These are phyloP conservation scores for Sphaerostilbella broomeana DNA, from an alignment of 2,329 filamentous ascomycete genomes.

Conservation along the genomic window DNA sequence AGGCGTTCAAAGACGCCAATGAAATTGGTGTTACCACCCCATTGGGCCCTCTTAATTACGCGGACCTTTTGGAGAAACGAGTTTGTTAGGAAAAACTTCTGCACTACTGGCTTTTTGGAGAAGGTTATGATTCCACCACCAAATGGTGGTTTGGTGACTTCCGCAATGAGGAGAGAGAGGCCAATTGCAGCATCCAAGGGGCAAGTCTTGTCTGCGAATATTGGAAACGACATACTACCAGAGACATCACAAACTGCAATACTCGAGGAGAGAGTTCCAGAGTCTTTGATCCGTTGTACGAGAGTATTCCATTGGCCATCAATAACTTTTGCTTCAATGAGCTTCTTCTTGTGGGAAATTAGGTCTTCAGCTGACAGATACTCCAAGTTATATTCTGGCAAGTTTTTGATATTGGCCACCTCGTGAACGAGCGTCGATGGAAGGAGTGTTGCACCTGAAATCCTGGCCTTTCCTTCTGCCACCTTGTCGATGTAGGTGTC, in stretches of 20 bases:
- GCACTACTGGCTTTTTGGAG: constrained; percentile 32
- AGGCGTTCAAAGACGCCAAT: constrained; percentile 46
- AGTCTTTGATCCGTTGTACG: constrained; percentile 51
- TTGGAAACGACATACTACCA: constrained; percentile 40
- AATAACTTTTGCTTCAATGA: constrained; percentile 31
- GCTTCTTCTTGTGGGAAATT: constrained; percentile 23
- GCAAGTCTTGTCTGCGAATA: constrained; percentile 37
- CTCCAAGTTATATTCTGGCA: constrained; percentile 5
- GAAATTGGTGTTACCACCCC: constrained; percentile 45
- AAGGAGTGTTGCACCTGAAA: constrained; percentile 50
- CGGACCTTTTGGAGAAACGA: constrained; percentile 37
- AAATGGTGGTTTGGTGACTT: constrained; percentile 47
- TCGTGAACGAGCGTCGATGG: constrained; percentile 42
- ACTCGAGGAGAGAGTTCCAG: constrained; percentile 43
- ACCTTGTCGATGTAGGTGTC: constrained; percentile 43
- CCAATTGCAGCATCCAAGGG: constrained; percentile 50
- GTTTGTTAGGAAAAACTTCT: constrained; percentile 32
- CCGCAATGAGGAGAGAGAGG: constrained; percentile 48
- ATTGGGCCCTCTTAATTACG: constrained; percentile 25
- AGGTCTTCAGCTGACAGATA: constrained; percentile 13
- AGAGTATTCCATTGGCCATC: constrained; percentile 51
- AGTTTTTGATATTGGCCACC: neutral
- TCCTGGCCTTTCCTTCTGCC: constrained; percentile 38
- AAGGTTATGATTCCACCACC: constrained; percentile 52
- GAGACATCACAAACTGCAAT: constrained; percentile 55